A percentile compares a stretch with the other conserved stretches of the same genome.
These are phyloP conservation scores for Camelina hispida DNA, from an alignment of 345 rosid species.

Conservation along the genomic window DNA sequence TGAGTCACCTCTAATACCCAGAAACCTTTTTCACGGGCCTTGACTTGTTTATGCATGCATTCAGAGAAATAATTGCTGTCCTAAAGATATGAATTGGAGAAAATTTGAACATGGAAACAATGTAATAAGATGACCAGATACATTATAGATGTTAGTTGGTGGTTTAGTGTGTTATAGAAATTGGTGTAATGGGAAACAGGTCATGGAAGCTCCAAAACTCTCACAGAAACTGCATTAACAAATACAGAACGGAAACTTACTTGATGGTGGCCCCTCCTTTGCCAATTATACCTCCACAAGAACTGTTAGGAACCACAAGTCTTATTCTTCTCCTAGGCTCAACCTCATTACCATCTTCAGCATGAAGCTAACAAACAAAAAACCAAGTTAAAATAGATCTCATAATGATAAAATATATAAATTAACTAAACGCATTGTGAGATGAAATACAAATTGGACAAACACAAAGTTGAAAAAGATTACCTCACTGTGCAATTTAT, in stretches of 20 bases:
- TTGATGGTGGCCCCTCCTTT: conserved; percentile 98
- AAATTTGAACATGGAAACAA: not conserved
- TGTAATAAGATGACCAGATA: conserved; percentile 1
- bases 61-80: not conserved
- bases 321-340: conserved; percentile 91
- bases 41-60: conserved; percentile 18
- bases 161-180: not conserved
- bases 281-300: conserved; percentile 98
- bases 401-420: conserved; percentile 13
- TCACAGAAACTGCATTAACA: not conserved
- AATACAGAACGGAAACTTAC: conserved; percentile 50
- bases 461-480: conserved; percentile 15
- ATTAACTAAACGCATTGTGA: conserved; percentile 1
- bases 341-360: conserved; percentile 73
- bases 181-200: not conserved
- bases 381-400: conserved; percentile 26
- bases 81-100: not conserved
- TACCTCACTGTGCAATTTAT: conserved; percentile 91
- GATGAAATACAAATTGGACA: conserved; percentile 16
- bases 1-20: conserved; percentile 2
- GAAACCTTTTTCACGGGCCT: conserved; percentile 2
- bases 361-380: conserved; percentile 61
- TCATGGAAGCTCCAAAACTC: conserved; percentile 10
- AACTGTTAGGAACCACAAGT: conserved; percentile 89
- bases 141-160: not conserved